Evolutionary conservation across 805 yeast species (phyloP), one percentile per base, ranked within the genome.

Genomic region (Yamadazyma takamatsuzukensis): DNA sequence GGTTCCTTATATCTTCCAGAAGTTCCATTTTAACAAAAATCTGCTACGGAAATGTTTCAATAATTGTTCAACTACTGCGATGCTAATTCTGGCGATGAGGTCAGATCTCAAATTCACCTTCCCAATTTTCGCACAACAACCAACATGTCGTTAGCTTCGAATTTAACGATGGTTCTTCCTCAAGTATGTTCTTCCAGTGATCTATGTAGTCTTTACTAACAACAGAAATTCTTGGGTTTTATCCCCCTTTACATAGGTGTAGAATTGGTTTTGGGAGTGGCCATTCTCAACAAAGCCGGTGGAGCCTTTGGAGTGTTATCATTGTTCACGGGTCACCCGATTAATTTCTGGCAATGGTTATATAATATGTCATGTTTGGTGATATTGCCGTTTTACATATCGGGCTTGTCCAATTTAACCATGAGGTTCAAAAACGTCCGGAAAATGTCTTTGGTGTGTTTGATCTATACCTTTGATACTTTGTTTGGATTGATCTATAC

Each of bases 251-350:
- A 83, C 51, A 69, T 83, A 15, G 97, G 97, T 10, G 95, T 88
- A 15, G 97, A 90, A 55, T 55, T 86, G 2, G 75, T 83, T 14
- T 67, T 88, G 4, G 81, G 85, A 1, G 67, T 84, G 22, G 83
- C 89, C 11, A 72, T 88, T 22, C 69, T 89, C 42, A 90, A 90
- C 64, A 89, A 89, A 54, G 85, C 89, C 44, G 79, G 95, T 37
- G 96, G 97, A 7, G 67, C 79, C 14, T 90, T 82, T 56, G 98
- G 97, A 18, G 64, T 90, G 21, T 63, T 88, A 15, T 88, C 97
- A 1, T 56, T 90, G 16, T 73, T 90, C 49, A 89, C 97, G 0
- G 93, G 96, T 2, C 96, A 89, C 51, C 93, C 93, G 2, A 68
- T 89, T 34, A 80, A 78, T 39, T 74, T 80, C 39, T 64, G 83